A percentile compares a stretch with the other conserved stretches of the same genome.
These are phyloP conservation scores for Nicotiana knightiana DNA, from an alignment of 257 asterid species.

Conservation along the genomic window DNA sequence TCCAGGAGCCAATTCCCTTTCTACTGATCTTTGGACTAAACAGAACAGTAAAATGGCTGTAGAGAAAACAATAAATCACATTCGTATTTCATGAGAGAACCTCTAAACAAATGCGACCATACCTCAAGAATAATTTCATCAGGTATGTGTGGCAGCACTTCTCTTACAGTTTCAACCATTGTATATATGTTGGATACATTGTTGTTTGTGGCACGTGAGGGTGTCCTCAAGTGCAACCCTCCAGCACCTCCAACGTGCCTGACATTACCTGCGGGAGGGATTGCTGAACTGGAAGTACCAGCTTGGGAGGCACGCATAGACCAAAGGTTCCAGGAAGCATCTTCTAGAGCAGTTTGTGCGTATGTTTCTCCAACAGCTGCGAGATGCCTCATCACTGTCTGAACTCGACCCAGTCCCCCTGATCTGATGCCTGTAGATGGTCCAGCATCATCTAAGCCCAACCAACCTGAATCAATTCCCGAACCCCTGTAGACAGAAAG, in stretches of 20 bases:
- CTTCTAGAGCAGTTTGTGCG: slow-evolving; percentile 71
- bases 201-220: slow-evolving; percentile 34
- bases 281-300: slow-evolving; percentile 49
- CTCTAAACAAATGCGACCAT: neutral
- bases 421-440: slow-evolving; percentile 18
- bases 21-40: neutral
- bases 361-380: slow-evolving; percentile 90
- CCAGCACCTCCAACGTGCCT: slow-evolving; percentile 34
- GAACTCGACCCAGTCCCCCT: slow-evolving; percentile 63
- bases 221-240: slow-evolving; percentile 45
- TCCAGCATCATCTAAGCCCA: slow-evolving; percentile 69
- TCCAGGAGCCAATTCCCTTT: neutral
- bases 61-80: neutral
- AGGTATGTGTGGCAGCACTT: slow-evolving; percentile 76
- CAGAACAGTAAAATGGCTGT: neutral
- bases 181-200: slow-evolving; percentile 48
- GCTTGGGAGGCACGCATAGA: slow-evolving; percentile 64
- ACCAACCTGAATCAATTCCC: slow-evolving; percentile 62
- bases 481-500: slow-evolving; percentile 32
- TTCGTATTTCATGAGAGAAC: neutral
- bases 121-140: slow-evolving; percentile 76
- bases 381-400: slow-evolving; percentile 88
- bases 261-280: slow-evolving; percentile 34
- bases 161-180: slow-evolving; percentile 79
- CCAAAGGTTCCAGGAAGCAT: slow-evolving; percentile 65